phyloP scores from a whole-genome alignment of 2,329 filamentous ascomycete species.

The Calonectria fujianensis region DNA sequence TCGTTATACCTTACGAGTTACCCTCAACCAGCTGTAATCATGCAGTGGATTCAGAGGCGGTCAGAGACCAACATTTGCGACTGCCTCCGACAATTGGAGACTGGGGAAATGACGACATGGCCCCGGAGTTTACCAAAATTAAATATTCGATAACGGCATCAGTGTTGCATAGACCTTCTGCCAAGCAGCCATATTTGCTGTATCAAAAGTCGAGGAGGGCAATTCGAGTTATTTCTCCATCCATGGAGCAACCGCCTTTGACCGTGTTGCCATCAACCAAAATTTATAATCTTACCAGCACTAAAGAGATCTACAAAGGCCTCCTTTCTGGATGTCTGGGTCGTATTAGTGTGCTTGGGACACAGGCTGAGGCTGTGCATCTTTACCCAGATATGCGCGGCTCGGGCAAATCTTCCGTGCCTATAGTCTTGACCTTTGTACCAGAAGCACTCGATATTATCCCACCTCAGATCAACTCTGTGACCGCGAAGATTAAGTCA shows the following conservation, averaged over 20 bases:
- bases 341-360: background rate
- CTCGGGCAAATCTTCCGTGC: background rate
- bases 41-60: background rate
- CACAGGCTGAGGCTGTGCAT: background rate
- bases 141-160: background rate
- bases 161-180: background rate
- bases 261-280: background rate
- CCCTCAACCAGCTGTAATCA: background rate
- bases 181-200: background rate
- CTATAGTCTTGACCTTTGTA: background rate
- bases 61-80: background rate
- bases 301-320: background rate
- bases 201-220: background rate
- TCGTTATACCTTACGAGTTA: constrained; percentile 1
- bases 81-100: background rate
- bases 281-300: background rate
- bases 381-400: constrained; percentile 9
- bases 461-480: constrained; percentile 13
- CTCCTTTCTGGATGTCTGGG: background rate
- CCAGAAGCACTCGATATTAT: constrained; percentile 1
- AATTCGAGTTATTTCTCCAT: constrained; percentile 5
- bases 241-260: constrained; percentile 4
- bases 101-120: constrained; percentile 10
- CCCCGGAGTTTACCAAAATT: background rate
- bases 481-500: background rate